Evolutionary conservation across 2,329 filamentous ascomycete species (phyloP).

Genomic region (Lithohypha guttulata): DNA sequence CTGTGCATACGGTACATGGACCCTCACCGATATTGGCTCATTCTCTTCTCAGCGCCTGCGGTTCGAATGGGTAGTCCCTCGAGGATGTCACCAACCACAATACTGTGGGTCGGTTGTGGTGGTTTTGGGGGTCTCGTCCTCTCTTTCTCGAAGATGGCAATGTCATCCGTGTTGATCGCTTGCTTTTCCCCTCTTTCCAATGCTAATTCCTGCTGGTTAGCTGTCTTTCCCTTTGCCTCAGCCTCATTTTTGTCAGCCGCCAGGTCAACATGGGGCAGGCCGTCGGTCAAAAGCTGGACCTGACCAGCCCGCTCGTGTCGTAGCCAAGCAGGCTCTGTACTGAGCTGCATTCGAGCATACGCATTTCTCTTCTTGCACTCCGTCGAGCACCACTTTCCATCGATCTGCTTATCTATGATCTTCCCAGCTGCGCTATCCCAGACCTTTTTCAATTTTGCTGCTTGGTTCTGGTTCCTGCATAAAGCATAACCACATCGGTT

Average conservation of each 20-base stretch:
- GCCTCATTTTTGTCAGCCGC: conserved; percentile 29
- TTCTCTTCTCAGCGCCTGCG: too few species aligned
- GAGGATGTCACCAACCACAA: conserved; percentile 2
- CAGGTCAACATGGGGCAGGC: conserved; percentile 32
- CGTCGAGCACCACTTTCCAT: conserved; percentile 80
- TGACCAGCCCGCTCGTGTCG: conserved; percentile 52
- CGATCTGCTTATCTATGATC: conserved; percentile 59
- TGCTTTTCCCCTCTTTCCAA: conserved; percentile 37
- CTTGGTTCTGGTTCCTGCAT: conserved; percentile 55
- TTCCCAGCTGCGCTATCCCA: conserved; percentile 46
- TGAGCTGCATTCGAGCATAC: conserved; percentile 81
- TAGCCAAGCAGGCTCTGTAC: conserved; percentile 76
- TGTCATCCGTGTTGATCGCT: background rate
- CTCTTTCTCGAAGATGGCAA: conserved; percentile 4
- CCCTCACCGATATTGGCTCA: too few species aligned
- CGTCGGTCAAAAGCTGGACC: conserved; percentile 48
- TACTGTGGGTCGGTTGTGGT: background rate
- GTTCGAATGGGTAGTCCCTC: conserved; percentile 5
- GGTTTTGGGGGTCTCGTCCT: background rate
- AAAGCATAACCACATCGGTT: conserved; percentile 73
- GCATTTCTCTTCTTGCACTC: conserved; percentile 68
- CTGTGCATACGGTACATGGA: too few species aligned
- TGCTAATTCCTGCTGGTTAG: conserved; percentile 40
- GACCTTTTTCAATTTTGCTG: conserved; percentile 47
- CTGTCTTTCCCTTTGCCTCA: conserved; percentile 21